phyloP scores from a whole-genome alignment of 768 basidiomycete genomes.

The Leccinum subtestaceum region DNA sequence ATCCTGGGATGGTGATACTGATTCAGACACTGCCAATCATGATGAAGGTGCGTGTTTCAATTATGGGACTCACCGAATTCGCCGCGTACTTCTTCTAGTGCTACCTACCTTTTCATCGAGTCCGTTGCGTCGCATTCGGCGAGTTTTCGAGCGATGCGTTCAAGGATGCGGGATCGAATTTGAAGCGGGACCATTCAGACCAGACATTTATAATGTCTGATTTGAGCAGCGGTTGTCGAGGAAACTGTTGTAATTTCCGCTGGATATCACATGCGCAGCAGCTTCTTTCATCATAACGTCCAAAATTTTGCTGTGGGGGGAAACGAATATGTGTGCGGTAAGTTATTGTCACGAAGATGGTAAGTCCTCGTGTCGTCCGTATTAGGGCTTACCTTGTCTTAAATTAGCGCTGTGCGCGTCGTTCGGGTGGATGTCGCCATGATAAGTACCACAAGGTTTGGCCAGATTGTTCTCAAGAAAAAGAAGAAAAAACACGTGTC shows the following conservation, averaged over 20 bases:
- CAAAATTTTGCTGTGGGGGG: not conserved
- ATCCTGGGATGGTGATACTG: not conserved
- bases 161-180: not conserved
- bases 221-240: not conserved
- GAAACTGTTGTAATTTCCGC: not conserved
- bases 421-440: not conserved
- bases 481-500: not conserved
- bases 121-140: not conserved
- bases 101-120: not conserved
- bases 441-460: no score
- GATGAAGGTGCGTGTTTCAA: not conserved
- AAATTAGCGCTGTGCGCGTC: not conserved
- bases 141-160: not conserved
- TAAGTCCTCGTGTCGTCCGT: not conserved
- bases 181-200: not conserved
- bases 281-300: not conserved
- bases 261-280: not conserved
- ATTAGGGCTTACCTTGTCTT: not conserved
- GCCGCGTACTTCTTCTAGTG: not conserved
- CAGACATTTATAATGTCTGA: not conserved
- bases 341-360: not conserved
- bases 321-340: not conserved
- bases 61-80: not conserved
- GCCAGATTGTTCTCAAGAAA: not conserved
- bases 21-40: not conserved